Evolutionary conservation across 768 basidiomycete genomes (phyloP).

Genomic region (Boletus speciosus): DNA sequence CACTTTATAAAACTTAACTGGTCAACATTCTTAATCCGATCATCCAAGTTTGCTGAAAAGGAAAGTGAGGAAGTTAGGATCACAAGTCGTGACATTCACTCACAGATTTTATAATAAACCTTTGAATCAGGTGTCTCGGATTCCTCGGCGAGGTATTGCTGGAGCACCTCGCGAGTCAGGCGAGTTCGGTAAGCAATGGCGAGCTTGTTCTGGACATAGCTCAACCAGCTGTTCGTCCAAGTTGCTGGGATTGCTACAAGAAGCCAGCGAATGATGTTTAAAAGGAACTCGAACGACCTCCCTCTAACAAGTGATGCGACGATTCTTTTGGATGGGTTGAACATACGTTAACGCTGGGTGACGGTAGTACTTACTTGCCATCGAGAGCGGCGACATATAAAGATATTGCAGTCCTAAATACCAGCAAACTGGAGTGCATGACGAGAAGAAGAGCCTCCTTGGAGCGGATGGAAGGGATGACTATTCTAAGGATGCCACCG

Average conservation of each 20-base stretch:
- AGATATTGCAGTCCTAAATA: slow-evolving; percentile 88
- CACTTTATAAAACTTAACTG: slow-evolving; percentile 50
- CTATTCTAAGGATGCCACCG: slow-evolving; percentile 72
- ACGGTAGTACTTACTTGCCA: slow-evolving; percentile 60
- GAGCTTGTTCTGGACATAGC: slow-evolving; percentile 91
- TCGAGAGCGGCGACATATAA: slow-evolving; percentile 93
- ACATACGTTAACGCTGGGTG: not conserved
- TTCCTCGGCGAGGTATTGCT: slow-evolving; percentile 77
- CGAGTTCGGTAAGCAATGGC: slow-evolving; percentile 85
- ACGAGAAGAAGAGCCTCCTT: slow-evolving; percentile 85
- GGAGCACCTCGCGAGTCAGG: slow-evolving; percentile 78
- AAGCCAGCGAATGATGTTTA: slow-evolving; percentile 87
- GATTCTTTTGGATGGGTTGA: slow-evolving; percentile 52
- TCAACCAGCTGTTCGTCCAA: slow-evolving; percentile 90
- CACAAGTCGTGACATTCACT: slow-evolving; percentile 22
- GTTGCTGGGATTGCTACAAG: slow-evolving; percentile 91
- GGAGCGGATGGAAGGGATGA: slow-evolving; percentile 80
- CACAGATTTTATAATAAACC: slow-evolving; percentile 90
- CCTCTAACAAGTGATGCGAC: slow-evolving; percentile 93
- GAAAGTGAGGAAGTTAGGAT: slow-evolving; percentile 4
- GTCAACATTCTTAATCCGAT: slow-evolving; percentile 93
- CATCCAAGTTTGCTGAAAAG: slow-evolving; percentile 82
- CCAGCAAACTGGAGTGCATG: slow-evolving; percentile 85
- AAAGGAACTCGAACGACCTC: slow-evolving; percentile 70
- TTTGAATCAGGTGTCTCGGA: slow-evolving; percentile 67